Base-by-base conservation (phyloP, 2,329 filamentous ascomycete genomes). In the Penicillium expansum region DNA sequence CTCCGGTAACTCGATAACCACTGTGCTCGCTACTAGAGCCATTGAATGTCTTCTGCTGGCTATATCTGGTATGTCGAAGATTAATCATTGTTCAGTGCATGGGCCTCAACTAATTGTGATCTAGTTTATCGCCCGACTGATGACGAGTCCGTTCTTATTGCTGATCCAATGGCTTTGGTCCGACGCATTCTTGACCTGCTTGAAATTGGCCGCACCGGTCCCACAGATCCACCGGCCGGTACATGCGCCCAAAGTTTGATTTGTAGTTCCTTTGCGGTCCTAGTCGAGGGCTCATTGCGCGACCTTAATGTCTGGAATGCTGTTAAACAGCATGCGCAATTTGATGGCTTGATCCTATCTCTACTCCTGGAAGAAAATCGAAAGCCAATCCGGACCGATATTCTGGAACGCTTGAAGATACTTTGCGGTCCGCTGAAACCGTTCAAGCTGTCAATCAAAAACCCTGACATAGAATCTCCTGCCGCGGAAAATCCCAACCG, bases 21-120 rank as follows among this genome's bases (percentile, higher is more conserved):
- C 82, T 29, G 71, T 76, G 29, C 79, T 88, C 53, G 78, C 79
- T 11, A 75, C 78, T 39, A 77, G 79, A 55, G 74, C 88, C n/a
- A 74, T 88, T 22, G 80, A 85, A 52, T 82, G 79, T 59, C 77
- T 88, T 47, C 71, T 83, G 16, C 69, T 78, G 41, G 79, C 86
- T 35, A 73, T 89, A 20, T 78, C 79, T 72, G 82, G 84, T 82
- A 77, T 60, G 70, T 61, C 56, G 5, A 50, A 35, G 14, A 5
- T 9, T 20, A 6, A 18, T 16, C 9, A 30, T 14, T 11, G 4
- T 42, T 8, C 9, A 5, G 7, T 10, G 9, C 14, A 18, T 16
- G 13, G 4, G 14, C 18, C 3, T 5, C 61, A 55, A 44, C 52
- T 48, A 45, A 38, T 54, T 69, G 68, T 69, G 44, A 68, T 66